A percentile compares a stretch with the other conserved stretches of the same genome.
These are phyloP conservation scores for Hippophae tibetana DNA, from an alignment of 306 rosid genomes.

Conservation along the genomic window DNA sequence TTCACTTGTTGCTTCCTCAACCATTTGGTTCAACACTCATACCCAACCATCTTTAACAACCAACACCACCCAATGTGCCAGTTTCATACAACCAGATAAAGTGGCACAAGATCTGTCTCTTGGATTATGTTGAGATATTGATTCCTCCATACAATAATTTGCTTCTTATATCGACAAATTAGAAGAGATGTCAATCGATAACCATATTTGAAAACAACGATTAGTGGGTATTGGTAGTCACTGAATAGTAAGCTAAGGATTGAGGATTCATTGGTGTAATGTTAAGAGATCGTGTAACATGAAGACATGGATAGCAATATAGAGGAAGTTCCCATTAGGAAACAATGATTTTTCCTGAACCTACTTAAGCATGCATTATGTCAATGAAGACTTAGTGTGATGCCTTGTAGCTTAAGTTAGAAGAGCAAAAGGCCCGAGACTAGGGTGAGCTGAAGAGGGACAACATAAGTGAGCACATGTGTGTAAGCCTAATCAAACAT, in stretches of 20 bases:
- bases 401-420: too few species aligned
- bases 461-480: too few species aligned
- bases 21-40: too few species aligned
- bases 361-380: constrained; percentile 9
- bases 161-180: too few species aligned
- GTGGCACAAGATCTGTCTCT: background rate
- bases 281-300: background rate
- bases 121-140: too few species aligned
- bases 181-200: too few species aligned
- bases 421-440: too few species aligned
- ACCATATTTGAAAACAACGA: background rate
- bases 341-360: constrained; percentile 2
- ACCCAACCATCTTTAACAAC: too few species aligned
- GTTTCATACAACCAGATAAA: background rate
- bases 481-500: too few species aligned
- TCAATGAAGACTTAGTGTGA: background rate
- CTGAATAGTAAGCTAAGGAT: background rate
- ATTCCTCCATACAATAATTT: too few species aligned
- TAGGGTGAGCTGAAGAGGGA: too few species aligned
- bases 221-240: constrained; percentile 1
- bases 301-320: constrained; percentile 4
- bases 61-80: background rate
- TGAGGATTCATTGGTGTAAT: background rate
- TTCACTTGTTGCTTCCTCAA: too few species aligned
- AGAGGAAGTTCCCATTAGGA: constrained; percentile 1